Percentiles rank a stretch among this genome's conserved stretches.
Evolutionary conservation across 2,329 filamentous ascomycete genomes (phyloP).

Genomic region (Gremmenia infestans): DNA sequence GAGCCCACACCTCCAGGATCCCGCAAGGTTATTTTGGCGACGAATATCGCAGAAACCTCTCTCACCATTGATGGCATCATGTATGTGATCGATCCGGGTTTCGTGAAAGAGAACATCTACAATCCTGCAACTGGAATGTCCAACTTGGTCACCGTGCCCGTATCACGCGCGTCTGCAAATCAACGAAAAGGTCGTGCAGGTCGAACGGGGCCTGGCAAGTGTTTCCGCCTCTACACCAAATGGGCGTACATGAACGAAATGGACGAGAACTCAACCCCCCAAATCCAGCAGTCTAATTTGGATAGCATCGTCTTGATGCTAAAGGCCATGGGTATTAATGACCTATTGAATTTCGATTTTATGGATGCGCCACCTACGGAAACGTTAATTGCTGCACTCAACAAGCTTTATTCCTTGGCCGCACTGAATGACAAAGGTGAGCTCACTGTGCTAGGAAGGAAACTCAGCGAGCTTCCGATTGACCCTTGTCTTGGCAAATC

Average conservation of each 20-base stretch:
- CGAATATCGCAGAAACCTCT: slow-evolving; percentile 97
- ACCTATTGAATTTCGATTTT: slow-evolving; percentile 94
- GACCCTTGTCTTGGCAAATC: slow-evolving; percentile 93
- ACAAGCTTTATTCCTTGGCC: slow-evolving; percentile 94
- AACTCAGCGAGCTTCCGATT: slow-evolving; percentile 98
- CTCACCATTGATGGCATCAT: slow-evolving; percentile 98
- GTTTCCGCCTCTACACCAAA: slow-evolving; percentile 91
- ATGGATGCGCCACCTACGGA: slow-evolving; percentile 99
- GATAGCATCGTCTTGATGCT: slow-evolving; percentile 91
- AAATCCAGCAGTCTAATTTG: slow-evolving; percentile 97
- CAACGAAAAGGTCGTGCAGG: slow-evolving; percentile 92
- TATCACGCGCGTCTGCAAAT: slow-evolving; percentile 92
- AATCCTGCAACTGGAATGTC: slow-evolving; percentile 99
- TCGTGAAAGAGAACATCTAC: slow-evolving; percentile 97
- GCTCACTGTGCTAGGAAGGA: slow-evolving; percentile 76
- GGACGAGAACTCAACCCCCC: slow-evolving; percentile 93
- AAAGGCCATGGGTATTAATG: slow-evolving; percentile 90
- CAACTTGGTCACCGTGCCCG: slow-evolving; percentile 93
- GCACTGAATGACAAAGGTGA: slow-evolving; percentile 92
- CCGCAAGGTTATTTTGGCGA: slow-evolving; percentile 95
- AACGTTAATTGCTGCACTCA: slow-evolving; percentile 93
- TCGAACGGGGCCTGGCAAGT: slow-evolving; percentile 90
- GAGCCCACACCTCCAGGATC: slow-evolving; percentile 86
- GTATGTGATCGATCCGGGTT: slow-evolving; percentile 95
- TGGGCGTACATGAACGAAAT: slow-evolving; percentile 93